Conservation (phyloP, 163 green algal species). For the Chlamydomonas reinhardtii region DNA sequence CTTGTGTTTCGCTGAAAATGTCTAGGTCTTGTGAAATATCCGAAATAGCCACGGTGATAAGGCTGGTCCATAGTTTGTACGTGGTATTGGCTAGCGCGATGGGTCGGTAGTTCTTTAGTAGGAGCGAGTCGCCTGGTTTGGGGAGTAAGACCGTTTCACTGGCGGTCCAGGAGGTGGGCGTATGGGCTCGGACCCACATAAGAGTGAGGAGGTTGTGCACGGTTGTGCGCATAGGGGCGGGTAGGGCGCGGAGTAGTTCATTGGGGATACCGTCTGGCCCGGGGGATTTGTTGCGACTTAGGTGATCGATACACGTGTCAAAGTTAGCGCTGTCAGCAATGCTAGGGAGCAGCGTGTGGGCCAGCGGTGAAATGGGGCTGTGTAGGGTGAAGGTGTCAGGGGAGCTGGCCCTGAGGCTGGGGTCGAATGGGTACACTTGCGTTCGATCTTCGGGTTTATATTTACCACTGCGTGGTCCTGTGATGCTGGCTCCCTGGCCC, state of each 20-base stretch:
- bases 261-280: slow-evolving; percentile 52
- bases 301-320: background rate
- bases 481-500: too few species aligned
- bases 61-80: slow-evolving; percentile 57
- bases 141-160: slow-evolving; percentile 49
- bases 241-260: slow-evolving; percentile 50
- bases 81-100: slow-evolving; percentile 47
- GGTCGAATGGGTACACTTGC: background rate
- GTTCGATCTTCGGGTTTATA: background rate
- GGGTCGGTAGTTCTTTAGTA: slow-evolving; percentile 46
- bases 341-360: background rate
- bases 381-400: background rate
- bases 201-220: slow-evolving; percentile 40
- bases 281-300: slow-evolving; percentile 34
- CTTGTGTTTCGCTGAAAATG: slow-evolving; percentile 42
- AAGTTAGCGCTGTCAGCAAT: slow-evolving; percentile 1
- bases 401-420: background rate
- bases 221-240: background rate
- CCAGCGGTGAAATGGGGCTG: background rate
- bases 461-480: background rate
- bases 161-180: slow-evolving; percentile 48
- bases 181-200: slow-evolving; percentile 49
- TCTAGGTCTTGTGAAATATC: slow-evolving; percentile 4
- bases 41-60: slow-evolving; percentile 23
- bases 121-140: slow-evolving; percentile 45